Base-by-base conservation (phyloP, 306 rosid species). In the Cicer pinnatifidum region DNA sequence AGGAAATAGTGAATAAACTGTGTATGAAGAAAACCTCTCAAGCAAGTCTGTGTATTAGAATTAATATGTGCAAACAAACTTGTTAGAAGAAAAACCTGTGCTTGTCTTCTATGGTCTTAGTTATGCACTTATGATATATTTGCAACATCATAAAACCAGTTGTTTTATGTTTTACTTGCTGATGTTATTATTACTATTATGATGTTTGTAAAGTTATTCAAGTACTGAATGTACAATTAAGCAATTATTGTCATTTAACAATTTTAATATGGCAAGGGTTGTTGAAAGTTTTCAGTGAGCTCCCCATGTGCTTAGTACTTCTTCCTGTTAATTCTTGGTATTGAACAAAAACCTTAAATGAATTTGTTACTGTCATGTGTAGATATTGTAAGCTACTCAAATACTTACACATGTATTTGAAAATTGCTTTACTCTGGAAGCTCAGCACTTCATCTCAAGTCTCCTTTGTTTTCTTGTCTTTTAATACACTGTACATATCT, bases 161-260 rank as follows among this genome's bases (percentile, higher is more conserved):
- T 2, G 33, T 62, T 8, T 15, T 76, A 48, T 73, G 5, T 46
- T 13, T 4, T 44, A 11, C 7, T n/a, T 48, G 45, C 45, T 61
- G 17, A 48, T 59, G 11, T 23, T 78, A 35, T 70, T n/a, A 6
- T 62, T 62, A 17, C 8, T 33, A 13, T n/a, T 61, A 4, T 47
- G 11, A 50, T 78, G 65, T 39, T 78, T 40, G 20, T 20, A 47
- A 77, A 19, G 48, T 69, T 69, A 46, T 13, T 58, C 48, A 53
- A 65, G 35, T 38, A 15, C 46, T 44, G 53, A 43, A 53, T 65
- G 33, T 9, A 41, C 45, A 64, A 16, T 7, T 40, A 54, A 65
- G 53, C 41, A 35, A 66, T 53, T 19, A 19, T 19, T 54, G 6
- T 51, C 57, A 2, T 51, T 15, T 51, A 19, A 5, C 17, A 52